These are phyloP conservation scores for Irpex sp. DNA, from an alignment of 1,284 basidiomycete genomes.

Conservation along the genomic window DNA sequence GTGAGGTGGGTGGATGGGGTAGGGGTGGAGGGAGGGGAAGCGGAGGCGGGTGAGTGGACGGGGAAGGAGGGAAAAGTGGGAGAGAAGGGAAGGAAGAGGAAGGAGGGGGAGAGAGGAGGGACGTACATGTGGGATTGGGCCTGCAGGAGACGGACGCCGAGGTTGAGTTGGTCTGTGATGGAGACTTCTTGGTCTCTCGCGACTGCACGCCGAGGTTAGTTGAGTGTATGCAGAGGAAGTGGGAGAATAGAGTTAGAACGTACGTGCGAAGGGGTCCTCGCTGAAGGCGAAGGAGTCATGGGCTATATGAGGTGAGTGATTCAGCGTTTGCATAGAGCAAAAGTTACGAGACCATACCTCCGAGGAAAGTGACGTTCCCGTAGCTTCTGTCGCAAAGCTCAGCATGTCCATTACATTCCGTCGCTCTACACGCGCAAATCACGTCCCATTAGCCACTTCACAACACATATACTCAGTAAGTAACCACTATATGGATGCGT, in stretches of 20 bases:
- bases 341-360: slow-evolving; percentile 22
- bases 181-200: slow-evolving; percentile 61
- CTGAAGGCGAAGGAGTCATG: slow-evolving; percentile 70
- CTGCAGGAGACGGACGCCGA: slow-evolving; percentile 73
- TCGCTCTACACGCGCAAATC: too few species aligned
- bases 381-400: slow-evolving; percentile 61
- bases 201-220: slow-evolving; percentile 28
- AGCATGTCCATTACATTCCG: slow-evolving; percentile 49
- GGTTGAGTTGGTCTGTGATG: slow-evolving; percentile 53
- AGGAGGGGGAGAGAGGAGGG: neutral
- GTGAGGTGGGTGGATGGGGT: too few species aligned
- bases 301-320: slow-evolving; percentile 26
- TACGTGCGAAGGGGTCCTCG: slow-evolving; percentile 43
- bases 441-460: too few species aligned
- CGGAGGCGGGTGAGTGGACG: too few species aligned
- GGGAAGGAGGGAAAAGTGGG: too few species aligned
- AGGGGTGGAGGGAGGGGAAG: too few species aligned
- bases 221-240: neutral
- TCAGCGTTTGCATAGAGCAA: too few species aligned
- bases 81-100: too few species aligned
- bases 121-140: slow-evolving; percentile 56
- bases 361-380: slow-evolving; percentile 59
- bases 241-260: slow-evolving; percentile 16
- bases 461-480: neutral
- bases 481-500: neutral